Conservation (phyloP, 2,329 filamentous ascomycete genomes). For the Incumbomyces delicatus region DNA sequence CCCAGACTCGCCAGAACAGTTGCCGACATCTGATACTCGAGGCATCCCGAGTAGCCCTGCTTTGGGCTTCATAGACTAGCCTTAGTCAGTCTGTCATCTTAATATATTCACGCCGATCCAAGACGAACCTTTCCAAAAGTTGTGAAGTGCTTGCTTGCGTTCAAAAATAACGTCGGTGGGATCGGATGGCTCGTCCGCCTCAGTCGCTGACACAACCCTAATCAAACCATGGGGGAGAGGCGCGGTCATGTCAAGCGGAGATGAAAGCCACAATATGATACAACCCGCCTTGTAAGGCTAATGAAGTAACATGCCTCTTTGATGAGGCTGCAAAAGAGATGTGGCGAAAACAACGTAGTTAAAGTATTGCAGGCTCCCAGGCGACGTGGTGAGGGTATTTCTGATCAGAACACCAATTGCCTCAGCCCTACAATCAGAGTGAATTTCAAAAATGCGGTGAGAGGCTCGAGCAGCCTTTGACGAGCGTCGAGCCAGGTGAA, state of each 20-base stretch:
- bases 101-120: slow-evolving; percentile 9
- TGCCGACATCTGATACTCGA: slow-evolving; percentile 39
- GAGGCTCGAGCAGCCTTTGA: slow-evolving; percentile 1
- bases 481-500: slow-evolving; percentile 1
- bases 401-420: neutral
- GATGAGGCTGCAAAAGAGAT: neutral
- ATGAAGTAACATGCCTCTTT: neutral
- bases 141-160: slow-evolving; percentile 30
- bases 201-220: slow-evolving; percentile 31
- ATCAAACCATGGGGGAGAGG: slow-evolving; percentile 33
- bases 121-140: slow-evolving; percentile 40
- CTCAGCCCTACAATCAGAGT: neutral
- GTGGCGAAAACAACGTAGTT: slow-evolving; percentile 2
- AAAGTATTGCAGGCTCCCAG: neutral
- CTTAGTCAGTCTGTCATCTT: slow-evolving; percentile 10
- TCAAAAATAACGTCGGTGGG: slow-evolving; percentile 28
- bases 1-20: slow-evolving; percentile 45
- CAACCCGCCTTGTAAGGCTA: slow-evolving; percentile 2
- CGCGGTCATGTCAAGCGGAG: slow-evolving; percentile 26
- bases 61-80: slow-evolving; percentile 38
- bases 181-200: slow-evolving; percentile 28
- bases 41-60: slow-evolving; percentile 31
- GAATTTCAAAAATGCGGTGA: slow-evolving; percentile 6
- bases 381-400: neutral
- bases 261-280: neutral